Conservation (phyloP, 2,329 filamentous ascomycete species). For the Coniochaeta pulveracea region DNA sequence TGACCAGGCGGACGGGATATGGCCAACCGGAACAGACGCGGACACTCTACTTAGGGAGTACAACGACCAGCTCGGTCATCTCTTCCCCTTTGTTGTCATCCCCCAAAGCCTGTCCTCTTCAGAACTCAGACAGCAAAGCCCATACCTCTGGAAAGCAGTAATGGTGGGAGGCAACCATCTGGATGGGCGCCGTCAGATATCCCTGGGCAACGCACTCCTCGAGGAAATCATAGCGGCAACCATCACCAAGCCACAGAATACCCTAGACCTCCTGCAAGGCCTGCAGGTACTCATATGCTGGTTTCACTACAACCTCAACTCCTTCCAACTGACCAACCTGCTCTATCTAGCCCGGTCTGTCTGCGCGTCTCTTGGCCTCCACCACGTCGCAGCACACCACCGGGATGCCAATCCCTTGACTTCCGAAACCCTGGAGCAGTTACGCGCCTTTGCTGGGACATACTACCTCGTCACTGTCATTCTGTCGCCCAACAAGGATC, state of each 20-base stretch:
- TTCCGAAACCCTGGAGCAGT: slow-evolving; percentile 24
- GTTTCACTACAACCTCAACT: slow-evolving; percentile 37
- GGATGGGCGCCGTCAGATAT: slow-evolving; percentile 30
- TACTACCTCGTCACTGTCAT: slow-evolving; percentile 36
- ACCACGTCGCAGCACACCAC: too few relatives aligned
- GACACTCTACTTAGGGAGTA: slow-evolving; percentile 26
- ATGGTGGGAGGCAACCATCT: slow-evolving; percentile 32
- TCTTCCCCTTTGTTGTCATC: slow-evolving; percentile 35
- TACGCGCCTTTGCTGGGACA: slow-evolving; percentile 35
- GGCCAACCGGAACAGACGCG: slow-evolving; percentile 30
- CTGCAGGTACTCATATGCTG: slow-evolving; percentile 33
- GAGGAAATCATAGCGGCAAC: slow-evolving; percentile 28
- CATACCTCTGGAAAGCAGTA: slow-evolving; percentile 36
- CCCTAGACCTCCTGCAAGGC: slow-evolving; percentile 34
- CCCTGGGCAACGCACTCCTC: slow-evolving; percentile 31
- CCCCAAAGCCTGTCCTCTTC: slow-evolving; percentile 22
- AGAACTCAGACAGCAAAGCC: slow-evolving; percentile 24
- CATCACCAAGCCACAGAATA: slow-evolving; percentile 28
- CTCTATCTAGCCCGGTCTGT: slow-evolving; percentile 35
- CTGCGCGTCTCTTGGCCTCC: slow-evolving; percentile 29
- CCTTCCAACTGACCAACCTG: slow-evolving; percentile 36
- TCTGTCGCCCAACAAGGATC: slow-evolving; percentile 27
- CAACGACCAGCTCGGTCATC: slow-evolving; percentile 17
- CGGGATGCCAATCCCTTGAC: too few relatives aligned
- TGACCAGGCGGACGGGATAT: slow-evolving; percentile 19